phyloP scores from a whole-genome alignment of 805 yeast genomes.

The Candida xyloterini region DNA sequence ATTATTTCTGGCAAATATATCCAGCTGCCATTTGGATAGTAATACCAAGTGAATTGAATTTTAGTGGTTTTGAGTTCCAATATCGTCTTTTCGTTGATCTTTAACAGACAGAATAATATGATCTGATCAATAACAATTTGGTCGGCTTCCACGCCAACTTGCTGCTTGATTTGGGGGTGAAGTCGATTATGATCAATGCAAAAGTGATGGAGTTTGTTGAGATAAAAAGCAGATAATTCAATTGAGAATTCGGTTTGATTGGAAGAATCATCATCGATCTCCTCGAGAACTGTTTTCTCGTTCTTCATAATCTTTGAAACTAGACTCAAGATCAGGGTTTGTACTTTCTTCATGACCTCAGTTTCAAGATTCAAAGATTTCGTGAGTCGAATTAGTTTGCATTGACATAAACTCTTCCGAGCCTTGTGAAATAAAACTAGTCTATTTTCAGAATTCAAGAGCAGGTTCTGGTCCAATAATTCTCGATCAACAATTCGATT shows the following conservation, averaged over 20 bases:
- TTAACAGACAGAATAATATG: neutral
- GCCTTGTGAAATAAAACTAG: conserved; percentile 28
- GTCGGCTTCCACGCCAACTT: neutral
- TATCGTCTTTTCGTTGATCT: neutral
- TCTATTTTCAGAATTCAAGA: neutral
- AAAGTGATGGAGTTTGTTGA: neutral
- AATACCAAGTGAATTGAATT: conserved; percentile 3
- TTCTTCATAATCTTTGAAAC: neutral
- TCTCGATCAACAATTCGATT: neutral
- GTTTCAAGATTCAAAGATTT: conserved; percentile 22
- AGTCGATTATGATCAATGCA: neutral
- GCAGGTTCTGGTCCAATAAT: neutral
- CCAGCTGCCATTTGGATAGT: conserved; percentile 1
- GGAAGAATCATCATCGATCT: neutral
- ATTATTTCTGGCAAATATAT: conserved; percentile 7
- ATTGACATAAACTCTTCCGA: conserved; percentile 23
- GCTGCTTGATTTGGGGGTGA: neutral
- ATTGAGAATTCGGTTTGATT: neutral
- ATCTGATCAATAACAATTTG: neutral
- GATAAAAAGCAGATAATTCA: neutral
- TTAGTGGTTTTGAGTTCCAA: neutral
- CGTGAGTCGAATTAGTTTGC: conserved; percentile 23
- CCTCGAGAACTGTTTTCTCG: neutral
- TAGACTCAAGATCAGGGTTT: neutral
- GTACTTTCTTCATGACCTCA: conserved; percentile 6